Percentiles rank a stretch among this genome's conserved stretches.
These are phyloP conservation scores for Lagenidium giganteum DNA, from an alignment of 352 stramenopile genomes.

Conservation along the genomic window DNA sequence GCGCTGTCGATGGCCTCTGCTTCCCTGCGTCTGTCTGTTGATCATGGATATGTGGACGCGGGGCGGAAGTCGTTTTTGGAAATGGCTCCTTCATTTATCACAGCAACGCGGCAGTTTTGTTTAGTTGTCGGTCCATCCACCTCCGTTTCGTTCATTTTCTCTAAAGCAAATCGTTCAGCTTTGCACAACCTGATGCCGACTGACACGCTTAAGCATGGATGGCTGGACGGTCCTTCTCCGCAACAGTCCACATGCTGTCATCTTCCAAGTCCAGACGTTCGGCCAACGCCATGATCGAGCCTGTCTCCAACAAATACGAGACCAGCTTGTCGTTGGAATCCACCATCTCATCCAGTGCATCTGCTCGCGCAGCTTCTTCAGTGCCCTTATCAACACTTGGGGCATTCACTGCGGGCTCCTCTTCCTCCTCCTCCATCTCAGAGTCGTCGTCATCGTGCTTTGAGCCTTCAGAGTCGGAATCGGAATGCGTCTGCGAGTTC, in stretches of 20 bases:
- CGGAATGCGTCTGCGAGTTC: constrained; percentile 33
- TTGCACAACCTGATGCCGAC: too few relatives aligned
- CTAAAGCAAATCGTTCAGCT: too few relatives aligned
- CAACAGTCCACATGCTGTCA: constrained; percentile 80
- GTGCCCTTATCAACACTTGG: constrained; percentile 13
- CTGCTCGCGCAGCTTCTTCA: constrained; percentile 15
- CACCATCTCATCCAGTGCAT: constrained; percentile 81
- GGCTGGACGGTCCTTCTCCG: constrained; percentile 78
- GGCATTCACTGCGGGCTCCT: constrained; percentile 20
- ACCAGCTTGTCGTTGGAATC: constrained; percentile 79
- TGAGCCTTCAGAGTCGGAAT: constrained; percentile 27
- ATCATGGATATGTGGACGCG: too few relatives aligned
- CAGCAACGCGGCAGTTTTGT: too few relatives aligned
- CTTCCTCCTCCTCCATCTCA: constrained; percentile 27
- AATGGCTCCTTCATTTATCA: too few relatives aligned
- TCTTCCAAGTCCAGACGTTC: constrained; percentile 79
- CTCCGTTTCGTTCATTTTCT: too few relatives aligned
- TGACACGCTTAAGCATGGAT: constrained; percentile 77
- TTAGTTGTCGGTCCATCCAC: too few relatives aligned
- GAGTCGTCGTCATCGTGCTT: constrained; percentile 27
- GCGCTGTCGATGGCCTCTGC: too few relatives aligned
- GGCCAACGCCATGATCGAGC: constrained; percentile 81
- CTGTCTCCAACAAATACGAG: constrained; percentile 81
- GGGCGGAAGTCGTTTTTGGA: too few relatives aligned
- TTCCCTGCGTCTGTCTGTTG: too few relatives aligned